Evolutionary conservation across 2,329 filamentous ascomycete genomes (phyloP), one percentile per base, ranked within the genome.

Genomic region (Ophiostoma sp.): DNA sequence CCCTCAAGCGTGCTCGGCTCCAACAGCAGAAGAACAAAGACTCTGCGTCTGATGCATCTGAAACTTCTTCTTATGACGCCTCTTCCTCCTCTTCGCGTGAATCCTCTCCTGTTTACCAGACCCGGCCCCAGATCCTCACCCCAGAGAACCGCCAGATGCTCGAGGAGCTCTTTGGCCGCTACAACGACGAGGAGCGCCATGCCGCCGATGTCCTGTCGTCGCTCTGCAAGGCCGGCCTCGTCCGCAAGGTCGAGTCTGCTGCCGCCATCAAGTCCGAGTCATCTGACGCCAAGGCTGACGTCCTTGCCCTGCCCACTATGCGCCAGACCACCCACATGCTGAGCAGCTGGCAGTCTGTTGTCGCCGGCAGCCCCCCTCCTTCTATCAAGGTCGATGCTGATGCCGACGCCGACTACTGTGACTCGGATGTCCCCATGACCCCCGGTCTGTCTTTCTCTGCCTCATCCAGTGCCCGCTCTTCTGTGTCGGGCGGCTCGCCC

Each of bases 281-380:
- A 9, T 42, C 58, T 8, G 14, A 5, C 38, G 5, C 38, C 38
- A 38, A 63, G 16, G 16, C 36, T 12, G 38, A 63, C 7, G 60
- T 63, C 60, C n/a, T 63, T 14, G 60, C 60, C 4, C 67, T 72
- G 55, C 71, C 71, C 27, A 70, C 68, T 66, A 72, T 72, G 71
- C 52, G 69, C 63, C 71, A 72, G 69, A 72, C 71, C 4, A 66
- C 60, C 45, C 47, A 62, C 18, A 72, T 72, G 67, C 68, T 72
- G 40, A 42, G 69, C 38, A 58, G 55, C 52, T 72, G 71, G 71
- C 69, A 44, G n/a, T 65, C 70, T 4, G 63, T 36, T 4, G 42
- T 64, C 8, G 67, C 68, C 16, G 66, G 69, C 45, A 55, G 52
- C 18, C 12, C n/a, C 5, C 62, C 11, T 14, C 49, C 65, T 36